Conservation (phyloP, 2,329 filamentous ascomycete genomes). For the Thermomyces lanuginosus region DNA sequence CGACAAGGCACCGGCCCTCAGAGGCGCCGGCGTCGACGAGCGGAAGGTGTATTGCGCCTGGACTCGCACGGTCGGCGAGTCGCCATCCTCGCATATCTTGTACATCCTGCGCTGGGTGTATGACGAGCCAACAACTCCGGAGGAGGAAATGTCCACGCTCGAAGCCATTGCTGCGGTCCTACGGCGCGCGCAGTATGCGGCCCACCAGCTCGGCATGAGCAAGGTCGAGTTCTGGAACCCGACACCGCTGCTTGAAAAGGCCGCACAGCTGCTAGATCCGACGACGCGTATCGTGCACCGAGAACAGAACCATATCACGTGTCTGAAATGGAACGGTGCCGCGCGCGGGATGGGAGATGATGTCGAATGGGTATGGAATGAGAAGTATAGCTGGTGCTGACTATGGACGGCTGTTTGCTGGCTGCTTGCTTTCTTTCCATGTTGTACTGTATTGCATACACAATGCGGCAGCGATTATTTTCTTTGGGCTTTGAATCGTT, state of each 20-base stretch:
- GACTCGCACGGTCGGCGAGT: conserved; percentile 25
- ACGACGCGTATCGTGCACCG: conserved; percentile 26
- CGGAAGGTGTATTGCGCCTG: conserved; percentile 25
- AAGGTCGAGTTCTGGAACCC: conserved; percentile 77
- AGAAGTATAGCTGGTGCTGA: conserved; percentile 36
- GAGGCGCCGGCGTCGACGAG: conserved; percentile 50
- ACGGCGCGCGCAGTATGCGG: conserved; percentile 51
- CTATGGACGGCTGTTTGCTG: too few relatives aligned
- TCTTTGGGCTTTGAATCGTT: conserved; percentile 24
- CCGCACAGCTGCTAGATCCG: conserved; percentile 24
- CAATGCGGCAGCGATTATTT: conserved; percentile 6
- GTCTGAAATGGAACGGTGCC: conserved; percentile 31
- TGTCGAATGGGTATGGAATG: conserved; percentile 32
- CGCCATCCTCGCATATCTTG: conserved; percentile 21
- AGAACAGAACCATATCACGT: conserved; percentile 31
- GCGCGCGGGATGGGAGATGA: conserved; percentile 20
- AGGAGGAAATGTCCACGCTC: conserved; percentile 34
- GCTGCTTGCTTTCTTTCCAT: background rate
- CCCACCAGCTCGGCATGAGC: conserved; percentile 51
- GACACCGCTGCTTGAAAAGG: conserved; percentile 33
- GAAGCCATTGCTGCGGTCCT: conserved; percentile 47
- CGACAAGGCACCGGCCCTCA: conserved; percentile 37
- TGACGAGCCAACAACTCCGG: conserved; percentile 20
- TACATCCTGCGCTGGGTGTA: conserved; percentile 29
- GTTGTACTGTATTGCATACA: background rate